Conservation (phyloP, 2,329 filamentous ascomycete genomes). For the Xylariaceae sp. region DNA sequence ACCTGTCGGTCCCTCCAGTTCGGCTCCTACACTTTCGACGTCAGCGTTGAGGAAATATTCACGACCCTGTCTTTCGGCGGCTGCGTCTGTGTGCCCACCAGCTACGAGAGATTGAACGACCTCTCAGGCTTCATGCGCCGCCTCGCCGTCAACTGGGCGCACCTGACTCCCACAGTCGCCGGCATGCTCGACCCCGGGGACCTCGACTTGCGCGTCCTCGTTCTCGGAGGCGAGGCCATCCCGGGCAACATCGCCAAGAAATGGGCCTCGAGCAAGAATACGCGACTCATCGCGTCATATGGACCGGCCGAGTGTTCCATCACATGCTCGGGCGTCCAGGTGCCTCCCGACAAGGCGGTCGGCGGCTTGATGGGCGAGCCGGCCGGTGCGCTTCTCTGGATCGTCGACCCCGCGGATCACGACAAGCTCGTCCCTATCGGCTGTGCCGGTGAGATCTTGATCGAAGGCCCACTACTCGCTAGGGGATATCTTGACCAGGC, state of each 20-base stretch:
- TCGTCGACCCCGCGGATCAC: neutral
- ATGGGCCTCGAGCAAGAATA: too few relatives aligned
- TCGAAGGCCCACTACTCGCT: neutral
- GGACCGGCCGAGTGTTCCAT: too few relatives aligned
- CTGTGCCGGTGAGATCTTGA: neutral
- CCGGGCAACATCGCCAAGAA: too few relatives aligned
- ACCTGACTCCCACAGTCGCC: neutral
- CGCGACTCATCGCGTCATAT: too few relatives aligned
- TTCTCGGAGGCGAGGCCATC: neutral
- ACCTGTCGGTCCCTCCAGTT: neutral
- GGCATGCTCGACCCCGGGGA: neutral
- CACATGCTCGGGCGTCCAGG: too few relatives aligned
- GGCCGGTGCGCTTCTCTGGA: too few relatives aligned
- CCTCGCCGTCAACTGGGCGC: neutral
- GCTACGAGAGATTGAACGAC: neutral
- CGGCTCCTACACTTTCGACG: neutral
- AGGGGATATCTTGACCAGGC: conserved; percentile 1
- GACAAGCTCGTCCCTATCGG: conserved; percentile 1
- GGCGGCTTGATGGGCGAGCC: too few relatives aligned
- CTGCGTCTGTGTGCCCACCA: neutral
- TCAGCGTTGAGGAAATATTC: neutral
- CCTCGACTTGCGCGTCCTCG: neutral
- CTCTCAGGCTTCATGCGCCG: neutral
- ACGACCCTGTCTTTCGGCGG: neutral
- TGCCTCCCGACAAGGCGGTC: too few relatives aligned